A percentile compares a stretch with the other conserved stretches of the same genome.
These are phyloP conservation scores for Carex parvula DNA, from an alignment of 176 grass and related monocot genomes.

Conservation along the genomic window DNA sequence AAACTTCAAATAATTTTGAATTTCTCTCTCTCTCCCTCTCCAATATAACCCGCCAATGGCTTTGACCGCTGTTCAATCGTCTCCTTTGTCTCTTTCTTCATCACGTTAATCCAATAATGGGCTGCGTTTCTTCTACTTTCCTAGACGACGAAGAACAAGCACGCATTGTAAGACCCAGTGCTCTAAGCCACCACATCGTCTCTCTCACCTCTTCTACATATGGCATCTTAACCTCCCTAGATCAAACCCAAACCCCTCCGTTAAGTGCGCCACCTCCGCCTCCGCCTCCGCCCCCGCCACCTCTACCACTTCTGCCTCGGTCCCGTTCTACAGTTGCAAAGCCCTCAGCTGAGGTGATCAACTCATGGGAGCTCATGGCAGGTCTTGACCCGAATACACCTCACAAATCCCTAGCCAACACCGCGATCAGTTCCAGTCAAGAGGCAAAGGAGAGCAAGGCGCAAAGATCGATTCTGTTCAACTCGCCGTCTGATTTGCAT, in stretches of 20 bases:
- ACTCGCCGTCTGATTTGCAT: not conserved
- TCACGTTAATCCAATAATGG: conserved; percentile 27
- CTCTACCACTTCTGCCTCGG: not conserved
- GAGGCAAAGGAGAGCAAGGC: conserved; percentile 12
- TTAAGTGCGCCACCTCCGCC: not conserved
- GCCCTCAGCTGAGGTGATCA: conserved; percentile 45
- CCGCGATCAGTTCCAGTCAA: not conserved
- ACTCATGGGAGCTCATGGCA: conserved; percentile 75
- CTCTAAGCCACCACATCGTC: conserved; percentile 51
- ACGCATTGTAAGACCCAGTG: conserved; percentile 37
- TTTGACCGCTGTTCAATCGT: conserved; percentile 5
- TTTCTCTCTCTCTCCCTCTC: not conserved
- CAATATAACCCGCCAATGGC: conserved; percentile 29
- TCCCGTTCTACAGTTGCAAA: not conserved
- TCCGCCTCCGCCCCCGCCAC: not conserved
- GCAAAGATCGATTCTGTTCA: conserved; percentile 10
- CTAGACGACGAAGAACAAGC: conserved; percentile 39
- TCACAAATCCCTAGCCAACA: not conserved
- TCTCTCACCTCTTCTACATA: conserved; percentile 83
- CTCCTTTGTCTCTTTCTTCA: not conserved
- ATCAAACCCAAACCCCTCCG: not conserved
- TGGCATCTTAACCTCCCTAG: conserved; percentile 48
- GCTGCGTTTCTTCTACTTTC: conserved; percentile 51
- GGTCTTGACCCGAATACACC: conserved; percentile 54
- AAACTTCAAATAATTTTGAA: conserved; percentile 33